Evolutionary conservation across 345 rosid species (phyloP), one percentile per base, ranked within the genome.

Genomic region (Arabidopsis suecica): DNA sequence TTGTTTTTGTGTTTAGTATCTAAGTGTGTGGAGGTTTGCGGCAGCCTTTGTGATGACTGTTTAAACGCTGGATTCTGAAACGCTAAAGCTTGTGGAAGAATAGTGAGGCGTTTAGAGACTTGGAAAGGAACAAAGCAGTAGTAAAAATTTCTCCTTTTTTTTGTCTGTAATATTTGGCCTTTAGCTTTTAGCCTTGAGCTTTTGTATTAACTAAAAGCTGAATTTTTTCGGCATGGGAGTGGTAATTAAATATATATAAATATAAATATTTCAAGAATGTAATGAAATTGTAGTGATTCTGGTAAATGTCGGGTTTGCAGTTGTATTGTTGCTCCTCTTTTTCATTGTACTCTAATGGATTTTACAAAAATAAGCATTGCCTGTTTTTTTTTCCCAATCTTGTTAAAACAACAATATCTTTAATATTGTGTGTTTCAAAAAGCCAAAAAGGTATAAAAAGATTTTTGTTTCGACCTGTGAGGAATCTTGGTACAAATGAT

Each of bases 401-500:
- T 23, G 25, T 23, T 23, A 23, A 23, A 23, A 42, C 56, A 62
- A 7, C 28, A 9, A 14, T 12, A 28, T 0, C 10, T 28, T 58
- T 44, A 58, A 51, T 9, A 57, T 2, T 28, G 0, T 40, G 61
- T 62, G 16, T 7, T 59, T 49, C 36, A 13, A 67, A 58, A 49
- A 20, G 73, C 54, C 16, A 38, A 28, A 8, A 59, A 25, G 22
- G 47, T 18, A n/a, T 22, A 10, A 47, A 65, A 68, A 22, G 67
- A 28, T n/a, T 61, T 69, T 61, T 61, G 75, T 62, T 62, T 76
- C 2, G 38, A 69, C 61, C 62, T 69, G 75, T 54, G 44, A 45
- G 65, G 80, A 69, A 69, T 61, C 68, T 47, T 51, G 53, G 63
- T 51, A 53, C 62, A 68, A 68, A 68, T 75, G 68, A 75, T 68